phyloP scores from a whole-genome alignment of 2,329 filamentous ascomycete species.

The Iodosphaeria phyllophila region DNA sequence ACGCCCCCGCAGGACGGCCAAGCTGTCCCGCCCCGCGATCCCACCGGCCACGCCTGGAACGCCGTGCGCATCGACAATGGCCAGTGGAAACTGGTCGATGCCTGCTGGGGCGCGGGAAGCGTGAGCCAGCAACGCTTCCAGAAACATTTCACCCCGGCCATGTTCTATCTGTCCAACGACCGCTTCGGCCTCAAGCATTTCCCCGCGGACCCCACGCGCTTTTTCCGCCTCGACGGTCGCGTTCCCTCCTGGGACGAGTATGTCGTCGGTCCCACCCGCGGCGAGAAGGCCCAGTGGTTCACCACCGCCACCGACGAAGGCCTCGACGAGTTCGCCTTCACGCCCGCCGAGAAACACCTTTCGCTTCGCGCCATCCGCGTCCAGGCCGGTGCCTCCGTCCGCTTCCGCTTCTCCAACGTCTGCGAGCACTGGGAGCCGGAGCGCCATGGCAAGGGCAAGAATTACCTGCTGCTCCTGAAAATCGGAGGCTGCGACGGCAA shows the following conservation, averaged over 20 bases:
- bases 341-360: conserved; percentile 36
- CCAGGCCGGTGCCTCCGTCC: conserved; percentile 33
- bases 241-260: conserved; percentile 67
- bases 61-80: conserved; percentile 74
- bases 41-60: conserved; percentile 74
- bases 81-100: conserved; percentile 78
- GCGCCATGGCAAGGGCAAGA: conserved; percentile 43
- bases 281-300: conserved; percentile 28
- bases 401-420: conserved; percentile 63
- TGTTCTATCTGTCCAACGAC: conserved; percentile 49
- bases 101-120: conserved; percentile 81
- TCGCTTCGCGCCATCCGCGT: too few relatives aligned
- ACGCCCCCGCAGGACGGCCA: conserved; percentile 41
- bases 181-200: conserved; percentile 70
- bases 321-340: conserved; percentile 37
- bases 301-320: conserved; percentile 27
- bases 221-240: conserved; percentile 58
- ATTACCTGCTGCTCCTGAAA: conserved; percentile 51
- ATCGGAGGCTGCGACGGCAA: conserved; percentile 48
- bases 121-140: conserved; percentile 41
- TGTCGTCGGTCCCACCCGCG: conserved; percentile 37
- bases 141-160: conserved; percentile 50
- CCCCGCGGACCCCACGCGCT: conserved; percentile 46
- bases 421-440: conserved; percentile 75
- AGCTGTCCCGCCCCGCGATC: conserved; percentile 41